phyloP scores from a whole-genome alignment of 2,329 filamentous ascomycete species.

The Cytospora chrysosperma region DNA sequence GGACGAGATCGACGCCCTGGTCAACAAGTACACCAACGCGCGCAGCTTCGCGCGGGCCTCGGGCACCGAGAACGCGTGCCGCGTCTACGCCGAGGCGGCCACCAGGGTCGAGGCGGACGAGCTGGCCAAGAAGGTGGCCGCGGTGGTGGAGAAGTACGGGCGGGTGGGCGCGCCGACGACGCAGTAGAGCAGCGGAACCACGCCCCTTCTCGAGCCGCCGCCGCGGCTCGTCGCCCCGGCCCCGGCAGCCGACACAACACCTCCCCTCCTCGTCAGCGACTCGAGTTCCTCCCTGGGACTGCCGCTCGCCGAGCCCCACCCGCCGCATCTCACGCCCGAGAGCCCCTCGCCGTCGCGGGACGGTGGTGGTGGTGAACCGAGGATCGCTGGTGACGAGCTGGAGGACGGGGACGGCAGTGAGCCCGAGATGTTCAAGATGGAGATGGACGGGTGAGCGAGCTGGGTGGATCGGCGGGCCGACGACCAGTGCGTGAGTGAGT shows the following conservation, averaged over 20 bases:
- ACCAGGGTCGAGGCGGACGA: constrained; percentile 89
- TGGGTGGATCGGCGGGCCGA: too few species aligned
- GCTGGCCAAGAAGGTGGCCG: constrained; percentile 78
- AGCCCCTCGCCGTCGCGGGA: not conserved
- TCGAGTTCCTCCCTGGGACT: not conserved
- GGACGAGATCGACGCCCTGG: constrained; percentile 79
- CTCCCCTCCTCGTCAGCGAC: not conserved
- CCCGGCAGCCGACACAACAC: not conserved
- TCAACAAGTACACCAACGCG: constrained; percentile 87
- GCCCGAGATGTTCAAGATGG: constrained; percentile 17
- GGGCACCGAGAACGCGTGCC: constrained; percentile 92
- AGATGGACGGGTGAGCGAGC: not conserved
- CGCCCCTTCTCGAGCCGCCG: constrained; percentile 3
- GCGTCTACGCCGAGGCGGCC: constrained; percentile 93
- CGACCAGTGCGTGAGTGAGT: not conserved
- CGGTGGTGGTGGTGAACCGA: not conserved
- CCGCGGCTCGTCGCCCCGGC: not conserved
- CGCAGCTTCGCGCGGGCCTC: constrained; percentile 89
- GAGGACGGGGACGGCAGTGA: constrained; percentile 7
- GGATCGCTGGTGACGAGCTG: not conserved
- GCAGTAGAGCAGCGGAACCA: constrained; percentile 22
- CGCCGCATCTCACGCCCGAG: not conserved
- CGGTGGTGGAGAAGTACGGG: constrained; percentile 66
- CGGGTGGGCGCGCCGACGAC: constrained; percentile 1
- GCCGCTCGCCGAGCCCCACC: not conserved